Percentiles rank a stretch among this genome's conserved stretches.
Evolutionary conservation across 2,329 filamentous ascomycete genomes (phyloP).

Genomic region (Keithomyces neogunnii): DNA sequence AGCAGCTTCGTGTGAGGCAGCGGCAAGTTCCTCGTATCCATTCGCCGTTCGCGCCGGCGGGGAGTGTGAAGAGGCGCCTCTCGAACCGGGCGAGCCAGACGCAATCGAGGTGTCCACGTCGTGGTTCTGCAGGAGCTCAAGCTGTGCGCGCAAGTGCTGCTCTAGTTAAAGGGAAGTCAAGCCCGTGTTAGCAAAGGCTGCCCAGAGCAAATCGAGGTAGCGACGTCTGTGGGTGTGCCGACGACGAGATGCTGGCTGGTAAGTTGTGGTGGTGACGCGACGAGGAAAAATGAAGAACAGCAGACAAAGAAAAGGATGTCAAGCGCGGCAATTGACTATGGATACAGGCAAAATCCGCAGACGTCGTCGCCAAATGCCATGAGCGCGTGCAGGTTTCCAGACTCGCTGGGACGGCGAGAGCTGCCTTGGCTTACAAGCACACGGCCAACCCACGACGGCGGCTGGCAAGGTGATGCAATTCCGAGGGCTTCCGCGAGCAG

Average conservation of each 20-base stretch:
- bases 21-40: constrained; percentile 35
- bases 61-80: constrained; percentile 19
- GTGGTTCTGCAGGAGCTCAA: constrained; percentile 35
- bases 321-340: background rate
- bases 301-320: background rate
- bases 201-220: background rate
- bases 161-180: constrained; percentile 17
- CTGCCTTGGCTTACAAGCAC: background rate
- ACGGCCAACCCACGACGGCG: background rate
- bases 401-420: background rate
- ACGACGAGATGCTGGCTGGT: too few relatives aligned
- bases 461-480: background rate
- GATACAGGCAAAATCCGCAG: background rate
- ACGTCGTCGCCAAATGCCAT: background rate
- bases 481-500: background rate
- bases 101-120: constrained; percentile 24
- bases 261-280: too few relatives aligned
- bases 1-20: constrained; percentile 24
- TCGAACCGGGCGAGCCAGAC: constrained; percentile 21
- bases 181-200: constrained; percentile 11
- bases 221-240: background rate
- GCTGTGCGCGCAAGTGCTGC: constrained; percentile 34
- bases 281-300: background rate
- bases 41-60: constrained; percentile 27
- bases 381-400: background rate